These are phyloP conservation scores for Populus pruinosa DNA, from an alignment of 345 rosid genomes.

Conservation along the genomic window DNA sequence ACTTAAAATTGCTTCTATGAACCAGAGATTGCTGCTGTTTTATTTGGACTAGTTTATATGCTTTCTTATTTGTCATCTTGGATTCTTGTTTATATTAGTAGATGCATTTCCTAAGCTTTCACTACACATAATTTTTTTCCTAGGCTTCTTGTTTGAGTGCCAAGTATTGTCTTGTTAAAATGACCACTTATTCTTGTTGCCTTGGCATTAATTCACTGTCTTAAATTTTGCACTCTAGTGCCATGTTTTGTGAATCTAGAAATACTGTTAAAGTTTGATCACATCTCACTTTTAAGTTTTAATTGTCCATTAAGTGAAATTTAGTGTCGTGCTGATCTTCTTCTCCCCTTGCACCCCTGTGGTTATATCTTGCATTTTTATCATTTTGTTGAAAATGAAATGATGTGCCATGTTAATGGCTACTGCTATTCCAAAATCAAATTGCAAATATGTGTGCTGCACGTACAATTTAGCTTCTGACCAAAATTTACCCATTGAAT, in stretches of 20 bases:
- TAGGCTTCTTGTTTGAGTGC: not conserved
- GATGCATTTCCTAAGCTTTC: not conserved
- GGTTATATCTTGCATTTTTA: not conserved
- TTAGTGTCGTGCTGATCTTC: not conserved
- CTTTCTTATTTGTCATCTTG: not conserved
- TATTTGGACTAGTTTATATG: not conserved
- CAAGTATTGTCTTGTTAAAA: not conserved
- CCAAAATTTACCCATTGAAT: slow-evolving; percentile 20
- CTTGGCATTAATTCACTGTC: not conserved
- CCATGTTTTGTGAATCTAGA: too few species aligned
- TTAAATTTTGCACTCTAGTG: too few species aligned
- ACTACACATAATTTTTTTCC: not conserved
- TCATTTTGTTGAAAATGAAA: not conserved
- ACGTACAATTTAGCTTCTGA: slow-evolving; percentile 19
- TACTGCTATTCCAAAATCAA: not conserved
- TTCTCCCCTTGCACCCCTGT: not conserved
- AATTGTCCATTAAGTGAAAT: not conserved
- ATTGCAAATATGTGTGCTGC: not conserved
- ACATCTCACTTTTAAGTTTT: not conserved
- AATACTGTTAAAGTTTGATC: not conserved
- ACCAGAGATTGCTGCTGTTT: not conserved
- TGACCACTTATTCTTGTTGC: not conserved
- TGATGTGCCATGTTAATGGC: not conserved
- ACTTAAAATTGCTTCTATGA: not conserved
- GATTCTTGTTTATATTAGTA: not conserved